phyloP scores from a whole-genome alignment of 1,284 basidiomycete species.

The Naganishia albida region DNA sequence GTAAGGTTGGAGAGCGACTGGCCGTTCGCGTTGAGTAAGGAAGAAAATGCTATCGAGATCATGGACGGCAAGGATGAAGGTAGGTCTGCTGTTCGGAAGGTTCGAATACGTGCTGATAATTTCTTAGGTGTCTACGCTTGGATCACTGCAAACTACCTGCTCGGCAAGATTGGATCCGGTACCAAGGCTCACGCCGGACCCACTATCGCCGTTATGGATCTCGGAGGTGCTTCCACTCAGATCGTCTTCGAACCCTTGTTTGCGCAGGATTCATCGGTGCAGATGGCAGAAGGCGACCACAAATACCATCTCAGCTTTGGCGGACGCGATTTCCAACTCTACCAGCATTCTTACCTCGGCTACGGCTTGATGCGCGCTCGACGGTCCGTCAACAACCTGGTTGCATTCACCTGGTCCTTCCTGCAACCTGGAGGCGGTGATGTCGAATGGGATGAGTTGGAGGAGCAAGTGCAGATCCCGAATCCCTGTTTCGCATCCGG shows the following conservation, averaged over 20 bases:
- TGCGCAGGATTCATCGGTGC: constrained; percentile 55
- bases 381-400: constrained; percentile 79
- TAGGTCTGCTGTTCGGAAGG: constrained; percentile 32
- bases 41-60: constrained; percentile 69
- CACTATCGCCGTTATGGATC: constrained; percentile 91
- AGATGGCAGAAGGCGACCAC: constrained; percentile 83
- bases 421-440: constrained; percentile 44
- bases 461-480: constrained; percentile 53
- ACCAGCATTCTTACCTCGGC: constrained; percentile 94
- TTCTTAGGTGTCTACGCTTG: constrained; percentile 81
- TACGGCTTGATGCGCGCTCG: constrained; percentile 94
- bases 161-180: constrained; percentile 68
- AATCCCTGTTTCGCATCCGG: constrained; percentile 82
- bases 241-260: constrained; percentile 92
- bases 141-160: constrained; percentile 95
- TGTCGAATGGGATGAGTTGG: constrained; percentile 56
- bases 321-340: constrained; percentile 70
- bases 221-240: constrained; percentile 95
- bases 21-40: constrained; percentile 68
- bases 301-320: constrained; percentile 83
- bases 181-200: constrained; percentile 55
- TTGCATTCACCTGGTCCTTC: constrained; percentile 77
- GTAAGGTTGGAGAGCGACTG: constrained; percentile 65
- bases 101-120: no score
- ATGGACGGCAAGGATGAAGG: constrained; percentile 98